Evolutionary conservation across 2,329 filamentous ascomycete species (phyloP).

Genomic region (Blastomyces parvus): DNA sequence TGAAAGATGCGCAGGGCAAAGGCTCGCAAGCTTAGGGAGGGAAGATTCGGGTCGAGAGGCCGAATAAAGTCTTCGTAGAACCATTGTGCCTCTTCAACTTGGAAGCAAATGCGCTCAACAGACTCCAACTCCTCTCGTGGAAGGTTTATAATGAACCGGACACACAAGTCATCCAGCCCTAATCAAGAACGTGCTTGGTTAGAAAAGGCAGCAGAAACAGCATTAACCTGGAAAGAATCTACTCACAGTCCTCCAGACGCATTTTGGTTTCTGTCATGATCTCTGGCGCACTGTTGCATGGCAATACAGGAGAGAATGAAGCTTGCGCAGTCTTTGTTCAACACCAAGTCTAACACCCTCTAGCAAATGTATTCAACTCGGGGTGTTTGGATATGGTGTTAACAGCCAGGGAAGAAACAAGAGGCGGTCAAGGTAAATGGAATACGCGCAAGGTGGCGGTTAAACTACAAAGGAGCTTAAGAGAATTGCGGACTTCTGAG

Average conservation of each 20-base stretch:
- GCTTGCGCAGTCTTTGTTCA: not conserved
- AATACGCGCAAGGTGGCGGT: not conserved
- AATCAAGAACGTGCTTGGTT: conserved; percentile 10
- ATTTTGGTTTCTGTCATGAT: conserved; percentile 69
- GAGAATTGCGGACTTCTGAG: not conserved
- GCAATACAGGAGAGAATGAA: conserved; percentile 30
- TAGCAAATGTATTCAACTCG: not conserved
- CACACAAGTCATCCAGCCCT: conserved; percentile 96
- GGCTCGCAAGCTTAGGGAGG: conserved; percentile 70
- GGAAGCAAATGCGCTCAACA: conserved; percentile 91
- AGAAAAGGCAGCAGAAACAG: not conserved
- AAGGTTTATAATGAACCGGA: conserved; percentile 96
- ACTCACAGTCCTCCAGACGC: conserved; percentile 79
- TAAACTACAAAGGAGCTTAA: not conserved
- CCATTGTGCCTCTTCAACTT: conserved; percentile 99
- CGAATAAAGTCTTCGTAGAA: conserved; percentile 99
- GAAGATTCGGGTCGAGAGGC: conserved; percentile 72
- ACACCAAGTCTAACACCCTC: not conserved
- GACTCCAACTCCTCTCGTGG: conserved; percentile 82
- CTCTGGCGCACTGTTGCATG: conserved; percentile 52
- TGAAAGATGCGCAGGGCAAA: conserved; percentile 90
- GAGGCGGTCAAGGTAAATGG: not conserved
- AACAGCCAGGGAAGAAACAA: not conserved
- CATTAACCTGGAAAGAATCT: not conserved
- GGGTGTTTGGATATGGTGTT: not conserved